Base-by-base conservation (phyloP, 306 rosid genomes). In the Purshia tridentata region DNA sequence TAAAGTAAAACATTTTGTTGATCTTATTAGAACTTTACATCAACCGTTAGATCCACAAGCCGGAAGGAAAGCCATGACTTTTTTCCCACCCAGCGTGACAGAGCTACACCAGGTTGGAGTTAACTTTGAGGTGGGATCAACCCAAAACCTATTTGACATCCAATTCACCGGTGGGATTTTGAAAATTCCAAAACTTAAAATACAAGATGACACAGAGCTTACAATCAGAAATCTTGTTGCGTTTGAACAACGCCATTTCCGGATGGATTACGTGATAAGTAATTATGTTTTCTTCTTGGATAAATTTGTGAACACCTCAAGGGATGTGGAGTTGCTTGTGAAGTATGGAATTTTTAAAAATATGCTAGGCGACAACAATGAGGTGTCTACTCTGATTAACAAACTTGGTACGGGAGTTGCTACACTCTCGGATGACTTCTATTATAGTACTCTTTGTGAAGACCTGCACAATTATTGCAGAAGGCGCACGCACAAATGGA, bases 161-260 rank as follows among this genome's bases (percentile, higher is more conserved):
- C 6, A 8, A 0, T 69, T 69, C 48, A 4, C 0, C 1, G 9
- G 4, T 4, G 61, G 61, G 1, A 70, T 56, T 13, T 51, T 81
- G 15, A 18, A 16, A 56, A 83, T 83, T 54, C 84, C 86, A 35
- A 7, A 53, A 6, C 14, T 80, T 50, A 5, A 6, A 37, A 22
- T 74, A 9, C 0, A 3, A 66, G 75, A n/a, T 0, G 0, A 0
- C 0, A 47, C 78, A 0, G 79, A 76, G 37, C 4, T 20, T 0
- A 0, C 11, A 4, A 1, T 74, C 0, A 16, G 82, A 22, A 84
- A 82, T 35, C 6, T 79, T 8, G 1, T 84, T 13, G 86, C 80
- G 2, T 76, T 60, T 41, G 88, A 86, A 65, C 57, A 72, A 13
- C 49, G 67, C 14, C 69, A 73, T 53, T 54, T 0, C 53, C 2